Evolutionary conservation across 352 stramenopile species (phyloP).

Genomic region (Globisporangium paddicum): DNA sequence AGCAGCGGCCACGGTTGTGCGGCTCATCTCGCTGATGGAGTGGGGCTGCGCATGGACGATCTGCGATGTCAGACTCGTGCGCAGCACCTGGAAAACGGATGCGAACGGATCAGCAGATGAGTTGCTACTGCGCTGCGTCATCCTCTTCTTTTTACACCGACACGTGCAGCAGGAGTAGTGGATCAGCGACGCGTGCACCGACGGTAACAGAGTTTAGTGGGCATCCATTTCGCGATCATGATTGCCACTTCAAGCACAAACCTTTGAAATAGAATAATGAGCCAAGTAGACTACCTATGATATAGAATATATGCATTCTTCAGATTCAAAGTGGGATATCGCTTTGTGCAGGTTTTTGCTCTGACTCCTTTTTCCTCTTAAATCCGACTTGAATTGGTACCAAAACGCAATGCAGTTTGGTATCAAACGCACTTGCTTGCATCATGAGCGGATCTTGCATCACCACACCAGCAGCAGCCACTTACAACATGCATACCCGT

Average conservation of each 20-base stretch:
- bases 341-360: neutral
- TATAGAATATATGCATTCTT: too few species aligned
- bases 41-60: neutral
- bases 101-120: neutral
- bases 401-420: neutral
- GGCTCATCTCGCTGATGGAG: neutral
- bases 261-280: neutral
- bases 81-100: constrained; percentile 11
- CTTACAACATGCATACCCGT: too few species aligned
- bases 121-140: neutral
- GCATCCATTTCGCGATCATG: neutral
- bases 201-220: neutral
- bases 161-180: neutral
- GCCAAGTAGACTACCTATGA: neutral
- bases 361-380: neutral
- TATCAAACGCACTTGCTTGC: too few species aligned
- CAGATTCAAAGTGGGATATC: too few species aligned
- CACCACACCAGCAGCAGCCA: too few species aligned
- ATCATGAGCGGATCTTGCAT: too few species aligned
- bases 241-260: neutral
- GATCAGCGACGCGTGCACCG: neutral
- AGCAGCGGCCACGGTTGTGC: too few species aligned
- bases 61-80: constrained; percentile 8
- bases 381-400: neutral
- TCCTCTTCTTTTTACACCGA: too few species aligned